Conservation (phyloP, 2,329 filamentous ascomycete genomes). For the Sporothrix inflata region DNA sequence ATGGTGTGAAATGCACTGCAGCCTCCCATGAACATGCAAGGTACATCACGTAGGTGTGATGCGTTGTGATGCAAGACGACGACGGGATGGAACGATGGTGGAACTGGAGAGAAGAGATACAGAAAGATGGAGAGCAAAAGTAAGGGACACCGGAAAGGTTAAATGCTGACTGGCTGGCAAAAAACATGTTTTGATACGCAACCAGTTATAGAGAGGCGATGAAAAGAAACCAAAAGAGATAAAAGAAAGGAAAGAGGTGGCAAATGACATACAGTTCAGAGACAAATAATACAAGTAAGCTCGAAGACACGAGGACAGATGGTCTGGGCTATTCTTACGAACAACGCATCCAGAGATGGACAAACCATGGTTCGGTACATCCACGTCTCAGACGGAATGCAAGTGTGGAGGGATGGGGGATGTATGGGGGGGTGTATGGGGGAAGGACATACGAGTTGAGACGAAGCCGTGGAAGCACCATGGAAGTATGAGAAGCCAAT, state of each 20-base stretch:
- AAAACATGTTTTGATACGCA: neutral
- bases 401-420: neutral
- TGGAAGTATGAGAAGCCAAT: neutral
- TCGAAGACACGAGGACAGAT: neutral
- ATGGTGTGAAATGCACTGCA: neutral
- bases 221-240: neutral
- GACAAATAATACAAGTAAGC: neutral
- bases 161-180: slow-evolving; percentile 6
- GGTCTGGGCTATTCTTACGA: neutral
- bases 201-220: neutral
- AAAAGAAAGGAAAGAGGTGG: neutral
- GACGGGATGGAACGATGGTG: slow-evolving; percentile 14
- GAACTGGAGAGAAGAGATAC: neutral
- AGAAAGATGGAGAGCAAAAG: neutral
- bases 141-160: neutral
- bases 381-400: slow-evolving; percentile 14
- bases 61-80: neutral
- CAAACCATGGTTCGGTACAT: slow-evolving; percentile 19
- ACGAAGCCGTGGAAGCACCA: neutral
- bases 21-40: slow-evolving; percentile 16
- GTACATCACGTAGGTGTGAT: slow-evolving; percentile 18
- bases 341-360: neutral
- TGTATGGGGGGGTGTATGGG: neutral
- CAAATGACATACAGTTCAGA: neutral
- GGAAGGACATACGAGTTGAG: neutral